Percentiles rank a stretch among this genome's conserved stretches.
These are phyloP conservation scores for Yamadazyma spencermartinsiae DNA, from an alignment of 1,139 yeast genomes.

Conservation along the genomic window DNA sequence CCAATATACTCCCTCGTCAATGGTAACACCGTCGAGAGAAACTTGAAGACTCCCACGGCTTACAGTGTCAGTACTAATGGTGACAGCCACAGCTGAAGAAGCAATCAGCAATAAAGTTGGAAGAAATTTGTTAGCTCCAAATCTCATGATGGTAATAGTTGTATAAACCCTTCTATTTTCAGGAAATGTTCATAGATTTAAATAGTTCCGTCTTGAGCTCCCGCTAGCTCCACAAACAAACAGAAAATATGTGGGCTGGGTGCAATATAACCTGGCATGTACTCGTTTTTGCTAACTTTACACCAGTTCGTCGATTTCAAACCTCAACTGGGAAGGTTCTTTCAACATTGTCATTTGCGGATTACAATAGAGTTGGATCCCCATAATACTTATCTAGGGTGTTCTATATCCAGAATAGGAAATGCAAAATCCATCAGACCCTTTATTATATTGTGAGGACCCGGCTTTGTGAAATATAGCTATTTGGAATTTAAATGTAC, in stretches of 20 bases:
- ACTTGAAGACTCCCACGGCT: neutral
- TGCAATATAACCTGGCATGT: too few species aligned
- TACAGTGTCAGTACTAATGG: neutral
- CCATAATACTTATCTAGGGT: neutral
- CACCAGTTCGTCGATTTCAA: neutral
- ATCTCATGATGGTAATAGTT: neutral
- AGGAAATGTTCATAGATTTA: neutral
- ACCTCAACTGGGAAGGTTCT: neutral
- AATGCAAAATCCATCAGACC: neutral
- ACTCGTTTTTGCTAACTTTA: too few species aligned
- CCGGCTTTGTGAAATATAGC: too few species aligned
- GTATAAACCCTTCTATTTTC: neutral
- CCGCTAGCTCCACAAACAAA: too few species aligned
- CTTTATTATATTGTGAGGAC: too few species aligned
- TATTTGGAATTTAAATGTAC: too few species aligned
- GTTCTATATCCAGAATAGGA: neutral
- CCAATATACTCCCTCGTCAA: constrained; percentile 25
- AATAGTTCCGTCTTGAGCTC: too few species aligned
- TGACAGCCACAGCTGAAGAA: neutral
- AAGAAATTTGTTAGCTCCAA: constrained; percentile 1
- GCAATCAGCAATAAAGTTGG: constrained; percentile 6
- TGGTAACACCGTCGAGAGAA: neutral
- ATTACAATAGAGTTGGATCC: neutral
- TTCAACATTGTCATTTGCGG: neutral
- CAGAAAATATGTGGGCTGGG: too few species aligned